Evolutionary conservation across 2,329 filamentous ascomycete species (phyloP), one percentile per base, ranked within the genome.

Genomic region (Stemphylium vesicarium): DNA sequence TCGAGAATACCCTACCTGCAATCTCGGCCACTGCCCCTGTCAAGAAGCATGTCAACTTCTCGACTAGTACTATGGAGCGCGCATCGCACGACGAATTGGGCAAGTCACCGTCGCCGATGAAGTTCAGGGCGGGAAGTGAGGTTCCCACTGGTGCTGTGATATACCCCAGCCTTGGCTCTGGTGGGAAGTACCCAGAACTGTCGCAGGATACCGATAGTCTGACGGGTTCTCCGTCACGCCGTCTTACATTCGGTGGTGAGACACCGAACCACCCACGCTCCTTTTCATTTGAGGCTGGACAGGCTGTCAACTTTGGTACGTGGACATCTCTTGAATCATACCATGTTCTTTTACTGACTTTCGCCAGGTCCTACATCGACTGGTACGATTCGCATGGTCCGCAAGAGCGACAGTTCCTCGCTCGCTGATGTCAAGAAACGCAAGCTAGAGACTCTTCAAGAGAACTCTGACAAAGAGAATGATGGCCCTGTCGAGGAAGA

Each of bases 41-140:
- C 20, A 90, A 87, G 74, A 96, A 96, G 78, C 88, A 85, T 51
- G 91, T 96, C 32, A 87, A 90, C 45, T 96, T 96, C 68, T 92
- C 89, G 0, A 88, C 88, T 0, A 87, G 86, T 57, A 87, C 88
- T 32, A 84, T 90, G 61, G 61, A 78, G 71, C 65, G 73, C 55
- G 53, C 67, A 9, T 63, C 72, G 18, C 58, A 64, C 15, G 69
- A 74, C 15, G 73, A 72, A 35, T 37, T 71, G 35, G 63, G 63
- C 55, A 70, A 73, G 46, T 74, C 72, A 26, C 72, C 71, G 10
- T 74, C 72, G 9, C 74, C 72, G 1, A 68, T 73, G 60, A 74
- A 74, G 57, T 59, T 70, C 42, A 66, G 68, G 20, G 72, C 72
- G 29, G 69, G 66, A 26, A 73, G 71, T 16, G 73, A 76, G 35